Conservation (phyloP, 2,329 filamentous ascomycete genomes). For the Xylariaceae sp. region DNA sequence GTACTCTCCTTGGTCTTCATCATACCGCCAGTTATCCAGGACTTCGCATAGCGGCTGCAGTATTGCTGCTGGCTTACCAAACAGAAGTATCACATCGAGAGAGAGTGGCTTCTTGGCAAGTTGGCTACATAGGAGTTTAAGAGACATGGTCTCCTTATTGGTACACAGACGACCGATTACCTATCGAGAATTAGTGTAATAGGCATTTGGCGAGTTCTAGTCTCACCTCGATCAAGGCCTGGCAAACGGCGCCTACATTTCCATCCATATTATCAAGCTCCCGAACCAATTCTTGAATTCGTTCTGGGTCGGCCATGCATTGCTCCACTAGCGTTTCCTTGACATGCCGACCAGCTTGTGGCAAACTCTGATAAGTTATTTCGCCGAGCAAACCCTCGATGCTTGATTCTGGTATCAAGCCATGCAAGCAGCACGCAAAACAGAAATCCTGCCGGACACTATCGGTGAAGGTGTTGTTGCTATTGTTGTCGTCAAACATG, state of each 20-base stretch:
- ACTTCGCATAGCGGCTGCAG: slow-evolving; percentile 76
- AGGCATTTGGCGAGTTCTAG: background rate
- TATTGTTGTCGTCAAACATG: slow-evolving; percentile 66
- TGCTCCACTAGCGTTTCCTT: slow-evolving; percentile 81
- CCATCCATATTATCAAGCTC: slow-evolving; percentile 91
- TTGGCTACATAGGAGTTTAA: slow-evolving; percentile 75
- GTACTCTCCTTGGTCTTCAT: slow-evolving; percentile 83
- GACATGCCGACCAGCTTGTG: slow-evolving; percentile 73
- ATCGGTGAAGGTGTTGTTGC: slow-evolving; percentile 62
- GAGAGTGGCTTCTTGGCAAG: slow-evolving; percentile 75
- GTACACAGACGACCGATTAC: slow-evolving; percentile 72
- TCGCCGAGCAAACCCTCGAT: slow-evolving; percentile 84
- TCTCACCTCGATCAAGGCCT: slow-evolving; percentile 74
- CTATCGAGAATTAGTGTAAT: slow-evolving; percentile 44
- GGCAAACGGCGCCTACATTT: slow-evolving; percentile 84
- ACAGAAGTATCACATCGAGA: slow-evolving; percentile 77
- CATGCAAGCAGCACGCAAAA: slow-evolving; percentile 87
- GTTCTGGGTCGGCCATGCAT: slow-evolving; percentile 77
- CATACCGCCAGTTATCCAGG: slow-evolving; percentile 79
- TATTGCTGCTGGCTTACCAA: slow-evolving; percentile 72
- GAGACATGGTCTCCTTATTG: slow-evolving; percentile 78
- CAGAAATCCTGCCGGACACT: slow-evolving; percentile 76
- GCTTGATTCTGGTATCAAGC: slow-evolving; percentile 77
- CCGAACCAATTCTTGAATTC: slow-evolving; percentile 75
- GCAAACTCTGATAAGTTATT: slow-evolving; percentile 79